Base-by-base conservation (phyloP, 352 stramenopile species). In the Pythium guiyangense region DNA sequence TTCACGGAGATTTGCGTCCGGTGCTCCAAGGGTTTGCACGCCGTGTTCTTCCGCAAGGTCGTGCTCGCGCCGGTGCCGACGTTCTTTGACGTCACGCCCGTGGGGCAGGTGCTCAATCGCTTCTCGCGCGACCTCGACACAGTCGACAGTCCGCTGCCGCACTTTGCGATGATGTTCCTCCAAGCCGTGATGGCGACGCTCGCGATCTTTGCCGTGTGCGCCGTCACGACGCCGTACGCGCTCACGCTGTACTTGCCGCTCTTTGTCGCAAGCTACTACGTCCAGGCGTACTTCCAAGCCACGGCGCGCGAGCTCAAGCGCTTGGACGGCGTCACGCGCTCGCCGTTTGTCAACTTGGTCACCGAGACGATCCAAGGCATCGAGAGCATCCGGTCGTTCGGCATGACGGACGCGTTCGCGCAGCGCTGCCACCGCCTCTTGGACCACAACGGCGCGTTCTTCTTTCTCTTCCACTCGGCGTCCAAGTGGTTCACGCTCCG, bases 351-450 rank as follows among this genome's bases (percentile, higher is more conserved):
- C 60, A 82, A 85, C 14, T 69, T 97, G 49, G 72, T 98, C 14
- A 73, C 76, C 4, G 92, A 98, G 74, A 97, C 78, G 31, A 67
- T 98, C 22, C 77, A 81, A 57, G 96, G 96, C 31, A 77, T 98
- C 37, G 59, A 87, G 2, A 98, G 84, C 11, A 98, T 98, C 27
- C 84, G 93, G 51, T 71, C 81, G 26, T 90, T 49, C 35, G 37
- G 18, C 8, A 57, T 57, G 57, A 48, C 48, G 3, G 49, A 2
- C 1, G 18, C 18, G 2, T 63, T 63, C 39, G 45, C 35, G 6
- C 31, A 9, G 31, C 31, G 31, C 31, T 35, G 31, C 6, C 31
- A 35, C 12, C 6, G 6, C 31, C 6, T 35, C 6, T 18, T 70
- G 2, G 55, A 70, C 40, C 35, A 57, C 49, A 57, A 67, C 44